Evolutionary conservation across 163 green algal species (phyloP).

Genomic region (Trebouxia gelatinosa): DNA sequence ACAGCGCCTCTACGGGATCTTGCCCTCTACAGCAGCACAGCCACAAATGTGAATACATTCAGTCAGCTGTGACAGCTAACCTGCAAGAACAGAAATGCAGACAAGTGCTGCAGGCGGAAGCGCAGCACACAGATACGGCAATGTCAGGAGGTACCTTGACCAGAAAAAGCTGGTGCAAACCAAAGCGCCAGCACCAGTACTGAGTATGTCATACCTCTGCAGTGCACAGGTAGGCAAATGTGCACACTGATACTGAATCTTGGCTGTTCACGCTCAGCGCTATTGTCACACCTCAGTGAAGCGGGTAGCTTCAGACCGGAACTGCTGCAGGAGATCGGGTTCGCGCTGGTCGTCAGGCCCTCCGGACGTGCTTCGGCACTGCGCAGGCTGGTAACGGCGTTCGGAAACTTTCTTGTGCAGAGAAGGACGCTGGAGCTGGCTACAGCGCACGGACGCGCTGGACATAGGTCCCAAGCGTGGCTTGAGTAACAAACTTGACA

Average conservation of each 20-base stretch:
- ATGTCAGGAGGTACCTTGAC: background rate
- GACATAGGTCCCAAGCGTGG: too few species aligned
- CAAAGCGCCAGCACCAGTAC: constrained; percentile 8
- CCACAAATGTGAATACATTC: too few species aligned
- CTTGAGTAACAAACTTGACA: too few species aligned
- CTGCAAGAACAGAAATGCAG: background rate
- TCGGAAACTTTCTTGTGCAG: too few species aligned
- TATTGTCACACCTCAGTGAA: background rate
- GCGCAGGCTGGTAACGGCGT: too few species aligned
- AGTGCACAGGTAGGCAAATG: background rate
- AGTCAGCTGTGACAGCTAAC: background rate
- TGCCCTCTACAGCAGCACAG: background rate
- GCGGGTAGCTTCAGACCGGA: background rate
- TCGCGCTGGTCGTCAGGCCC: background rate
- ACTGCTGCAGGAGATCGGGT: background rate
- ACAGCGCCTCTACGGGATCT: constrained; percentile 17
- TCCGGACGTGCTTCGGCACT: background rate
- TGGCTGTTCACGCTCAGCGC: background rate
- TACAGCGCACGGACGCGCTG: too few species aligned
- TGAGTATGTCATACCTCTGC: constrained; percentile 31
- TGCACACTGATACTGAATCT: too few species aligned
- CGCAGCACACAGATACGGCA: too few species aligned
- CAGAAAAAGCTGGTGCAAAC: constrained; percentile 17
- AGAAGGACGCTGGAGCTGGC: too few species aligned
- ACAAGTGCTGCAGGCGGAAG: too few species aligned